Evolutionary conservation across 192 early-diverging fungal species (phyloP).

Genomic region (Spinellus fusiger): DNA sequence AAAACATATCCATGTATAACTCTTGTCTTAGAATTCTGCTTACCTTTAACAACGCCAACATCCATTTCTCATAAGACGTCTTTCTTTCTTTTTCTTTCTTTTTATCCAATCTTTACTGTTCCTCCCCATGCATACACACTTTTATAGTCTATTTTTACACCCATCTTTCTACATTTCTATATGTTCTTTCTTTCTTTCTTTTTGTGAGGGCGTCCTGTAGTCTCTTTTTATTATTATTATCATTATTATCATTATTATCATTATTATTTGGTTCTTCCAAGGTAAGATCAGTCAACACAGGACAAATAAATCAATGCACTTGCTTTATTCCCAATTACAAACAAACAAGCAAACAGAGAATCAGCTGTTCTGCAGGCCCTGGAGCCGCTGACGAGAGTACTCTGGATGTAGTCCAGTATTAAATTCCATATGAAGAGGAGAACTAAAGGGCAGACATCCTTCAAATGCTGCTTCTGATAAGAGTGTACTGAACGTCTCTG

Average conservation of each 20-base stretch:
- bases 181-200: too few relatives aligned
- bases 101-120: neutral
- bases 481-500: slow-evolving; percentile 24
- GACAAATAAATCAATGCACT: too few relatives aligned
- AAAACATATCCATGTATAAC: slow-evolving; percentile 1
- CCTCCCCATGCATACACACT: neutral
- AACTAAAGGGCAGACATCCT: slow-evolving; percentile 31
- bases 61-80: slow-evolving; percentile 73
- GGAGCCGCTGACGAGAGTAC: neutral
- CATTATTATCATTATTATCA: too few relatives aligned
- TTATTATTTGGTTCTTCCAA: too few relatives aligned
- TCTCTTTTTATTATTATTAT: too few relatives aligned
- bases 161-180: too few relatives aligned
- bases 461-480: slow-evolving; percentile 29
- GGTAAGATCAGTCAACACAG: too few relatives aligned
- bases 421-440: slow-evolving; percentile 33
- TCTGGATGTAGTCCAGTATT: slow-evolving; percentile 3
- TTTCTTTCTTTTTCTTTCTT: neutral
- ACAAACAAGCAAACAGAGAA: too few relatives aligned
- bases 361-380: slow-evolving; percentile 1
- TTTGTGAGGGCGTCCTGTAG: too few relatives aligned
- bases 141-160: too few relatives aligned
- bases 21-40: slow-evolving; percentile 58
- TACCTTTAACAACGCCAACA: slow-evolving; percentile 85
- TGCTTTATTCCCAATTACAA: too few relatives aligned